Evolutionary conservation across 768 basidiomycete genomes (phyloP).

Genomic region (Agrocybe chaxingu): DNA sequence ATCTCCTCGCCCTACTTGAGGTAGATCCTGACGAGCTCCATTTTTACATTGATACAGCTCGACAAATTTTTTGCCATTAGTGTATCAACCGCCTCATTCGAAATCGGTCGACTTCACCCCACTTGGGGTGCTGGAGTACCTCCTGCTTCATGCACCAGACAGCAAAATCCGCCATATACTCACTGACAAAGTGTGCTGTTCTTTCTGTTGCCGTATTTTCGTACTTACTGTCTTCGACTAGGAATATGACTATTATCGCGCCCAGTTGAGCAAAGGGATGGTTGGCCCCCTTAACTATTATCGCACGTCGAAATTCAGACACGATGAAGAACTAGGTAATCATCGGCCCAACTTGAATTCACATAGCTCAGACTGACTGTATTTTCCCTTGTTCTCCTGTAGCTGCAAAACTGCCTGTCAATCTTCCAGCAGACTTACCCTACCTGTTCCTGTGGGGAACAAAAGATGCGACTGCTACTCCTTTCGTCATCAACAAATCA

Average conservation of each 20-base stretch:
- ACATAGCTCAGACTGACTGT: conserved; percentile 2
- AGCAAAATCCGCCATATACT: conserved; percentile 19
- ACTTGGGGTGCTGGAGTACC: conserved; percentile 24
- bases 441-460: conserved; percentile 63
- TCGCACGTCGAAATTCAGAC: conserved; percentile 55
- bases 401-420: conserved; percentile 43
- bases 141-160: conserved; percentile 15
- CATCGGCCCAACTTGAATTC: not conserved
- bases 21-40: too few relatives aligned
- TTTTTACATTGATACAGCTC: conserved; percentile 25
- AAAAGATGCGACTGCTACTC: conserved; percentile 45
- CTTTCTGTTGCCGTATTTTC: not conserved
- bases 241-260: conserved; percentile 55
- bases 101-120: conserved; percentile 15
- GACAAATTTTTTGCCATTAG: conserved; percentile 29
- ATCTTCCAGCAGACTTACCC: conserved; percentile 46
- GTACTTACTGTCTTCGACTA: conserved; percentile 18
- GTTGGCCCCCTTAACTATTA: conserved; percentile 78
- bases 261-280: conserved; percentile 50
- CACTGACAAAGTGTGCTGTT: conserved; percentile 21
- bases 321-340: conserved; percentile 59
- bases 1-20: not conserved
- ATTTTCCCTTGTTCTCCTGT: not conserved
- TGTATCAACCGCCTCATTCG: conserved; percentile 19
- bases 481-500: conserved; percentile 36